Evolutionary conservation across 176 grass and related monocot species (phyloP).

Genomic region (Oryza officinalis): DNA sequence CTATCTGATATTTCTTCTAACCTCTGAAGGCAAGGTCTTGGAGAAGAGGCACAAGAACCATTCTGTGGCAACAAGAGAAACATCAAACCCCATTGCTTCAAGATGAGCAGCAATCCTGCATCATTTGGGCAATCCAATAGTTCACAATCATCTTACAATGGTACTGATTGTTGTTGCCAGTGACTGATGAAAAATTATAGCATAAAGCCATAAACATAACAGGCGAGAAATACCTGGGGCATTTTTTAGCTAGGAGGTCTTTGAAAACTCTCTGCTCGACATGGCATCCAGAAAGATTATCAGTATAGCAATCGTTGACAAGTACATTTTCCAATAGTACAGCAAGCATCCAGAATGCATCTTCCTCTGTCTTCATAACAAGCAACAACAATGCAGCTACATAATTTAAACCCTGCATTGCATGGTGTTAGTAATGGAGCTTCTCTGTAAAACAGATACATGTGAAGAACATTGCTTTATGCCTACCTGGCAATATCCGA

Average conservation of each 20-base stretch:
- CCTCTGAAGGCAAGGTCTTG: conserved; percentile 97
- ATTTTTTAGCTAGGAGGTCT: conserved; percentile 93
- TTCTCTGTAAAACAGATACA: neutral
- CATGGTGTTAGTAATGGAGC: conserved; percentile 16
- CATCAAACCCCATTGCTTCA: conserved; percentile 91
- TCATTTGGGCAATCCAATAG: conserved; percentile 16
- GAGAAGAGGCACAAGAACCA: conserved; percentile 98
- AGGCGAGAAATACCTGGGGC: conserved; percentile 57
- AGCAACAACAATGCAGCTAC: conserved; percentile 87
- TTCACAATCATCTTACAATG: neutral
- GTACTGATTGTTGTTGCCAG: neutral
- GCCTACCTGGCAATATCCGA: conserved; percentile 95
- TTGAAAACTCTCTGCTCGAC: conserved; percentile 98
- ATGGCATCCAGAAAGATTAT: conserved; percentile 96
- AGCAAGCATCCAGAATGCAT: conserved; percentile 97
- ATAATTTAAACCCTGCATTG: conserved; percentile 88
- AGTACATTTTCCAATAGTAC: conserved; percentile 96
- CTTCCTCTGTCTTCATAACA: conserved; percentile 92
- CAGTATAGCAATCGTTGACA: conserved; percentile 93
- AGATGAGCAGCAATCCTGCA: conserved; percentile 87
- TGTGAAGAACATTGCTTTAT: conserved; percentile 2
- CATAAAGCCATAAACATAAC: neutral
- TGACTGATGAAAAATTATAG: neutral
- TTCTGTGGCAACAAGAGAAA: conserved; percentile 95
- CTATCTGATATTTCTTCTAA: conserved; percentile 26